Conservation (phyloP, 352 stramenopile species). For the Globisporangium parvum region DNA sequence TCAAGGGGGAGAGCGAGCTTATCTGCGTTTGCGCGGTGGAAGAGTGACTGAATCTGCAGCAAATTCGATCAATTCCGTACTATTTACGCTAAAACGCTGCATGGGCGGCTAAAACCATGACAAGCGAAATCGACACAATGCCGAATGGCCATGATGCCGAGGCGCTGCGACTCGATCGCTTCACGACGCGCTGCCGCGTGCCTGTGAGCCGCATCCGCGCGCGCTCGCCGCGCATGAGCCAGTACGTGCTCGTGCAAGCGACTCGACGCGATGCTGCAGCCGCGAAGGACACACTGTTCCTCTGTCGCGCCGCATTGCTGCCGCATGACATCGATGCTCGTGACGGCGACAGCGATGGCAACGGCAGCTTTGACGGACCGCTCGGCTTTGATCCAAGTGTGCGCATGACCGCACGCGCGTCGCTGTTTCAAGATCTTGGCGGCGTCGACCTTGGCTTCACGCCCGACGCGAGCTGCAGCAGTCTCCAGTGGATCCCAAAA, state of each 20-base stretch:
- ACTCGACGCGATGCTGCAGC: neutral
- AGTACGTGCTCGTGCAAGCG: conserved; percentile 24
- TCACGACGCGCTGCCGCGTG: conserved; percentile 55
- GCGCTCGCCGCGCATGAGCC: conserved; percentile 23
- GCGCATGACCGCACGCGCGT: conserved; percentile 6
- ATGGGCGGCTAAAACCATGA: no score
- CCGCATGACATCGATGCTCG: neutral
- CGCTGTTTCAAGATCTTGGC: conserved; percentile 18
- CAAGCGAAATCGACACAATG: neutral
- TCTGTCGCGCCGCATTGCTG: conserved; percentile 42
- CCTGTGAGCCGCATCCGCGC: conserved; percentile 23
- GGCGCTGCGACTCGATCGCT: conserved; percentile 25
- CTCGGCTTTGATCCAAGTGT: conserved; percentile 22
- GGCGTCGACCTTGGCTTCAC: conserved; percentile 8
- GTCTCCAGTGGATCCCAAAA: conserved; percentile 41
- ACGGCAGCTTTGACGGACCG: neutral
- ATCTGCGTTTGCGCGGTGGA: conserved; percentile 7
- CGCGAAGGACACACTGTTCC: conserved; percentile 8
- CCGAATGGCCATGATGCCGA: neutral
- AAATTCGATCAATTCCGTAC: neutral
- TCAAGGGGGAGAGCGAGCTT: conserved; percentile 1
- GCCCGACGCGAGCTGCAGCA: conserved; percentile 4
- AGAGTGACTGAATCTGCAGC: conserved; percentile 4
- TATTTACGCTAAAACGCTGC: no score
- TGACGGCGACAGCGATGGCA: neutral